Conservation (phyloP, 2,329 filamentous ascomycete species). For the Aspergillus aculeatus region DNA sequence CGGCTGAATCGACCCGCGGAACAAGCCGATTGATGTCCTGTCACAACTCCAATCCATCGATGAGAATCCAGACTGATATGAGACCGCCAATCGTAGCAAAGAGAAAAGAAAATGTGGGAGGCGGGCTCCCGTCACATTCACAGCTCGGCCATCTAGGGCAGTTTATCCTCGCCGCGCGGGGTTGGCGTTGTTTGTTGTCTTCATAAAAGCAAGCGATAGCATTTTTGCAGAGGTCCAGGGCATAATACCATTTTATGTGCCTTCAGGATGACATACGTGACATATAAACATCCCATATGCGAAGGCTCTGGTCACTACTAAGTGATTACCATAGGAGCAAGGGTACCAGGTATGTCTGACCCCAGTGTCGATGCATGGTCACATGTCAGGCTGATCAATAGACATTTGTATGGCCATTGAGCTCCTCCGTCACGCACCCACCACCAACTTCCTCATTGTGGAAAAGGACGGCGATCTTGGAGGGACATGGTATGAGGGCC, state of each 20-base stretch:
- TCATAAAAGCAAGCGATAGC: neutral
- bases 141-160: neutral
- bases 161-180: neutral
- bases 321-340: constrained; percentile 41
- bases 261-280: neutral
- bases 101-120: neutral
- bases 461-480: constrained; percentile 56
- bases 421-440: constrained; percentile 50
- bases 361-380: neutral
- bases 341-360: constrained; percentile 47
- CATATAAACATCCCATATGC: neutral
- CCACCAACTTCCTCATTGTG: constrained; percentile 55
- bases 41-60: neutral
- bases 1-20: neutral
- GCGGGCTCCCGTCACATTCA: neutral
- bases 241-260: neutral
- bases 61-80: neutral
- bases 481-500: constrained; percentile 57
- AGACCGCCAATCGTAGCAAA: neutral
- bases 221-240: neutral
- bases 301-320: neutral
- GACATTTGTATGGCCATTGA: constrained; percentile 60
- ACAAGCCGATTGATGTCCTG: neutral
- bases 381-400: constrained; percentile 9
- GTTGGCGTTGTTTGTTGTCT: neutral